These are phyloP conservation scores for Parietichytrium sp. DNA, from an alignment of 108 stramenopile species.

Conservation along the genomic window DNA sequence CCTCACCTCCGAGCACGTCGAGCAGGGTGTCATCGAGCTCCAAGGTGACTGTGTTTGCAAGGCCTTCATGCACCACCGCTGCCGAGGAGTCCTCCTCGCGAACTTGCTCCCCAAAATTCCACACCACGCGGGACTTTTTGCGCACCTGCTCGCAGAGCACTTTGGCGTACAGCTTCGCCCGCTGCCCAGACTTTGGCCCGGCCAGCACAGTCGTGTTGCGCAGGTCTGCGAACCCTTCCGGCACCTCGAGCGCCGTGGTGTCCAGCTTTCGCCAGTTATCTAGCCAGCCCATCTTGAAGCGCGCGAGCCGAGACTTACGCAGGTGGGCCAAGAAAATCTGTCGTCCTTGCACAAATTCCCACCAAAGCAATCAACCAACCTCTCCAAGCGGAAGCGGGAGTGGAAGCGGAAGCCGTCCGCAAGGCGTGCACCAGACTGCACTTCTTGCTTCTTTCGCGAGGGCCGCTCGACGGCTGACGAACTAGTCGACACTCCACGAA, in stretches of 20 bases:
- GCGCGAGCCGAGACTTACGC: no score
- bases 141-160: background rate
- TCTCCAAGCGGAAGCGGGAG: no score
- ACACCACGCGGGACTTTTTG: background rate
- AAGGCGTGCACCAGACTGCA: no score
- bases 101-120: background rate
- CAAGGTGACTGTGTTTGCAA: no score
- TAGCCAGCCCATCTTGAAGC: slow-evolving; percentile 37
- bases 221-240: background rate
- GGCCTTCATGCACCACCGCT: background rate
- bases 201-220: background rate
- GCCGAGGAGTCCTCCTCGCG: background rate
- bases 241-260: slow-evolving; percentile 10
- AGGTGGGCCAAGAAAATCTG: no score
- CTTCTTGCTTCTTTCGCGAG: no score
- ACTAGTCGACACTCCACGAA: no score
- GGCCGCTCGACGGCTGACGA: no score
- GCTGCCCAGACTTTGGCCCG: no score
- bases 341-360: no score
- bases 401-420: no score
- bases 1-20: background rate
- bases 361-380: no score
- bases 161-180: background rate
- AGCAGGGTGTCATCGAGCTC: background rate
- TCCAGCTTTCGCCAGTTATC: slow-evolving; percentile 7